Conservation (phyloP, 441 rosid genomes). For the Adansonia madagascariensis region DNA sequence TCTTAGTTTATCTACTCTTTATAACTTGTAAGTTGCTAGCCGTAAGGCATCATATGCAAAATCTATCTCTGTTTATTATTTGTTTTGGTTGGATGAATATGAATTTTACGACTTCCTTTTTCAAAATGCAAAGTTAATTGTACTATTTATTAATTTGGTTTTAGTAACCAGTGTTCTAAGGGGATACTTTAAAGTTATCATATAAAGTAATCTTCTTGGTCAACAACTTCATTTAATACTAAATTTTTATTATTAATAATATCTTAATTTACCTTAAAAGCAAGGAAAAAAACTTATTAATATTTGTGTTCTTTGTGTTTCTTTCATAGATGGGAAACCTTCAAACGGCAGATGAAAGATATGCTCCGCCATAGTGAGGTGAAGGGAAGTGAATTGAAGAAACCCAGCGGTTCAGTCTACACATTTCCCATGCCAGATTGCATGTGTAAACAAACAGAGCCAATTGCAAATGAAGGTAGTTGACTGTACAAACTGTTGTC, state of each 20-base stretch:
- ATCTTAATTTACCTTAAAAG: not conserved
- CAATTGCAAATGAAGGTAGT: slow-evolving; percentile 5
- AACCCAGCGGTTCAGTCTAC: slow-evolving; percentile 73
- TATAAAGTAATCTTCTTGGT: not conserved
- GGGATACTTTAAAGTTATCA: not conserved
- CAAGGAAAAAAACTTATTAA: not conserved
- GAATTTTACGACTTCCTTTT: not conserved
- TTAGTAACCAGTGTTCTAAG: not conserved
- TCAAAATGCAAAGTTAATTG: not conserved
- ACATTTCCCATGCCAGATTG: slow-evolving; percentile 97
- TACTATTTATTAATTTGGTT: not conserved
- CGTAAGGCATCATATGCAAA: not conserved
- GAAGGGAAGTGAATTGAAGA: slow-evolving; percentile 76
- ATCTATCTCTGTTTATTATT: not conserved
- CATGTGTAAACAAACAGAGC: slow-evolving; percentile 69
- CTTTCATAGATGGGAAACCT: slow-evolving; percentile 68
- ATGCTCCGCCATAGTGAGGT: slow-evolving; percentile 75
- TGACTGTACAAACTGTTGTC: not conserved
- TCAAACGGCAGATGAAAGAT: slow-evolving; percentile 74
- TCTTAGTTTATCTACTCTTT: not conserved
- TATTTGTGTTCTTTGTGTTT: slow-evolving; percentile 14
- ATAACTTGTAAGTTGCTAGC: not conserved
- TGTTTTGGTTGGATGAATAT: not conserved
- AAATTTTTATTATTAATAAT: not conserved
- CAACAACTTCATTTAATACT: not conserved